A percentile compares a stretch with the other conserved stretches of the same genome.
phyloP scores from a whole-genome alignment of 768 basidiomycete species.

The Mycena sanguinolenta region DNA sequence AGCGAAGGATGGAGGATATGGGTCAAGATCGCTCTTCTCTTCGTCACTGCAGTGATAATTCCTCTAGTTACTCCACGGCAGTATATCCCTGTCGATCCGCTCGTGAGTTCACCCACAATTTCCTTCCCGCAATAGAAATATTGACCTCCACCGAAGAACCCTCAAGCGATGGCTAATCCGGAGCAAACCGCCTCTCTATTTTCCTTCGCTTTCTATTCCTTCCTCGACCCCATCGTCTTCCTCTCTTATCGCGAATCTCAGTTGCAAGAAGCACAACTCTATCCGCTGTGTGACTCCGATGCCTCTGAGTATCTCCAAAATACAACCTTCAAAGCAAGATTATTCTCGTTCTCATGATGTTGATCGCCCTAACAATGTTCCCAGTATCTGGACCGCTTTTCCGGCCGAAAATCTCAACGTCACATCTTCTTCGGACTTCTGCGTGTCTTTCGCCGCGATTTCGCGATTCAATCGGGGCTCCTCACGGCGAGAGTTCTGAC shows the following conservation, averaged over 20 bases:
- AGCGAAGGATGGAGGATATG: slow-evolving; percentile 63
- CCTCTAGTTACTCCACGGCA: slow-evolving; percentile 68
- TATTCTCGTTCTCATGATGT: not conserved
- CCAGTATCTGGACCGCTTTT: slow-evolving; percentile 26
- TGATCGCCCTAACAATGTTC: not conserved
- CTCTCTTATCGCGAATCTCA: slow-evolving; percentile 45
- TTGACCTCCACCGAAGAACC: not conserved
- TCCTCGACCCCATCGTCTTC: not conserved
- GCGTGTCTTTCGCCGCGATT: slow-evolving; percentile 48
- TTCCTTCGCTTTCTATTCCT: slow-evolving; percentile 39
- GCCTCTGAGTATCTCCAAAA: slow-evolving; percentile 39
- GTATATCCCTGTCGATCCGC: slow-evolving; percentile 70
- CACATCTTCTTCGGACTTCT: slow-evolving; percentile 58
- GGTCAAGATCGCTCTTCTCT: slow-evolving; percentile 62
- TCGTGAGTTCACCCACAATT: slow-evolving; percentile 44
- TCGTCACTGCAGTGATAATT: slow-evolving; percentile 59
- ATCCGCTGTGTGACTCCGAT: slow-evolving; percentile 75
- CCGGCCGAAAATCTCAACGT: not conserved
- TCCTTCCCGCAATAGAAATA: not conserved
- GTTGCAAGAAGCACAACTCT: slow-evolving; percentile 63
- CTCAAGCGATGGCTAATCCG: slow-evolving; percentile 42
- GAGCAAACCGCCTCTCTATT: slow-evolving; percentile 66
- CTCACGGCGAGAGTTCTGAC: slow-evolving; percentile 2
- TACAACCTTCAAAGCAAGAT: slow-evolving; percentile 45
- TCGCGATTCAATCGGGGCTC: slow-evolving; percentile 39